These are phyloP conservation scores for Sphagnum fallax DNA, from an alignment of 228 moss, liverwort and hornwort species.

Conservation along the genomic window DNA sequence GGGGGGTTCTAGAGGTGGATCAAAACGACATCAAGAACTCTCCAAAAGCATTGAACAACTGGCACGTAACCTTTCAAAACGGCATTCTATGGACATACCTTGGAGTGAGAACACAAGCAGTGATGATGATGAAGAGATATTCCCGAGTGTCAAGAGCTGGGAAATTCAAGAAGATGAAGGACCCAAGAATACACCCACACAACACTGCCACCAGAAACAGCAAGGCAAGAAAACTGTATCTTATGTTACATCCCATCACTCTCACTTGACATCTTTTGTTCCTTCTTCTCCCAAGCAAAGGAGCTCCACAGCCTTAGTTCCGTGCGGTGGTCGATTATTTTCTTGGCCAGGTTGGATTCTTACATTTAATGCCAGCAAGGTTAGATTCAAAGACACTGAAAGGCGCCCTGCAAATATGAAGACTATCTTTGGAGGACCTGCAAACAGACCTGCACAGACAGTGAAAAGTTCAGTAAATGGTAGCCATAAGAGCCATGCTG, in stretches of 20 bases:
- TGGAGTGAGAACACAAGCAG: no score
- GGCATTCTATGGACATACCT: neutral
- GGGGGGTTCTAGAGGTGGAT: neutral
- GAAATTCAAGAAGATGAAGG: constrained; percentile 28
- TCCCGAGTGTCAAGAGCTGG: constrained; percentile 56
- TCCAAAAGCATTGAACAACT: constrained; percentile 6
- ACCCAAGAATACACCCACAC: constrained; percentile 7
- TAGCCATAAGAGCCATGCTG: constrained; percentile 7
- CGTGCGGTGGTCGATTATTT: constrained; percentile 39
- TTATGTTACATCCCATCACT: neutral
- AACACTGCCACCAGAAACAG: constrained; percentile 8
- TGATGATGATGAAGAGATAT: constrained; percentile 36
- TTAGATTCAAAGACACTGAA: constrained; percentile 13
- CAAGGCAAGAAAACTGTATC: neutral
- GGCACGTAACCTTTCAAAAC: neutral
- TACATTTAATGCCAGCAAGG: constrained; percentile 13
- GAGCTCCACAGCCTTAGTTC: constrained; percentile 1
- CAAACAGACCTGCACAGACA: constrained; percentile 25
- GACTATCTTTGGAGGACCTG: neutral
- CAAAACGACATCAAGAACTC: neutral
- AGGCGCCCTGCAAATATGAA: constrained; percentile 16
- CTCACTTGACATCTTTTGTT: constrained; percentile 7
- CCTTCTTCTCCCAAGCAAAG: neutral
- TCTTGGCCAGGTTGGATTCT: constrained; percentile 32
- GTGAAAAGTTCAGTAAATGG: constrained; percentile 26